These are phyloP conservation scores for Austroboletus sp. DNA, from an alignment of 1,284 basidiomycete genomes.

Conservation along the genomic window DNA sequence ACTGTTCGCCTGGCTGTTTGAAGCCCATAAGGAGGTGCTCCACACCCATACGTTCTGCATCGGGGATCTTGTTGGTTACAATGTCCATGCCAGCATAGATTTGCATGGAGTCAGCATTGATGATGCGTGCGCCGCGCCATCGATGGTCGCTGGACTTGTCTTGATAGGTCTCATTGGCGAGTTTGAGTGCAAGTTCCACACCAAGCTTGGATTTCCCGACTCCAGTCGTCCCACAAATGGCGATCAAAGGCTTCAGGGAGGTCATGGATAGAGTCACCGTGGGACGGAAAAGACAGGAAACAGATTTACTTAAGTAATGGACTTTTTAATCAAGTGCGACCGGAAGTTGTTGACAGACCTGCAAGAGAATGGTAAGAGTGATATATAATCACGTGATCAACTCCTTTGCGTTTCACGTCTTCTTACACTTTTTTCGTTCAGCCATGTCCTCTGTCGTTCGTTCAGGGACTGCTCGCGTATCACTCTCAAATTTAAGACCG, in stretches of 20 bases:
- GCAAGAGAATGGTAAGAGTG: neutral
- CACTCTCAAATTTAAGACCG: constrained; percentile 59
- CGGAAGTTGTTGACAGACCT: neutral
- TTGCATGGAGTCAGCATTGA: constrained; percentile 98
- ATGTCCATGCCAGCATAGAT: constrained; percentile 90
- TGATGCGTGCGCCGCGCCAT: constrained; percentile 65
- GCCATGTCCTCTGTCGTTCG: constrained; percentile 32
- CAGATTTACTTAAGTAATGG: no score
- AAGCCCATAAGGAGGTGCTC: constrained; percentile 88
- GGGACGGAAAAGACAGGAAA: neutral
- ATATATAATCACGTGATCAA: neutral
- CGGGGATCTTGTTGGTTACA: constrained; percentile 90
- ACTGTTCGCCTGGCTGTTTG: constrained; percentile 79
- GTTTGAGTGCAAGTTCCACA: constrained; percentile 73
- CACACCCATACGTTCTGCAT: constrained; percentile 70
- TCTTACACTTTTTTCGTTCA: neutral
- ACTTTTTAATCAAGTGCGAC: no score
- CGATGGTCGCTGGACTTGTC: constrained; percentile 26
- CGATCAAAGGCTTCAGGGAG: constrained; percentile 53
- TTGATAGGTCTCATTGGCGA: constrained; percentile 31
- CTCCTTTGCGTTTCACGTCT: neutral
- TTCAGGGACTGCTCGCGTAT: constrained; percentile 35
- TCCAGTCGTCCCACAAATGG: constrained; percentile 91
- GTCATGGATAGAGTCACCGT: constrained; percentile 16
- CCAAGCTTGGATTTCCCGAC: constrained; percentile 94